Conservation (phyloP, 306 rosid species). For the Mimosa pudica region DNA sequence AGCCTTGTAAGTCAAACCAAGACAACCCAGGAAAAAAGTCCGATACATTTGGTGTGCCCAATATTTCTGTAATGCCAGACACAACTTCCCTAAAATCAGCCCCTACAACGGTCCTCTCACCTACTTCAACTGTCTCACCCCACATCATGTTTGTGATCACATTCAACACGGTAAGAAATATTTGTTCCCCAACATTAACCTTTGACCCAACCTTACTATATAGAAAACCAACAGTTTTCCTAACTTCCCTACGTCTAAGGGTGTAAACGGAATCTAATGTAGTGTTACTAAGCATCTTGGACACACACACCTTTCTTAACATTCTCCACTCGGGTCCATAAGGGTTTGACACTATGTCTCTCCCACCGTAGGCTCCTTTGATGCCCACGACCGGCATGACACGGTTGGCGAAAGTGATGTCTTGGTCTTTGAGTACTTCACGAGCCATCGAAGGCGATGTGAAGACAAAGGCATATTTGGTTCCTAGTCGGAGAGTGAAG, state of each 20-base stretch:
- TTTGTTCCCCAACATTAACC: constrained; percentile 60
- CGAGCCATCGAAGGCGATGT: constrained; percentile 59
- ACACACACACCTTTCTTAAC: constrained; percentile 65
- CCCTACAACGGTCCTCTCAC: constrained; percentile 49
- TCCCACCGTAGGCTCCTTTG: constrained; percentile 50
- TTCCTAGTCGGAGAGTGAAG: constrained; percentile 64
- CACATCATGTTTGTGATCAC: constrained; percentile 74
- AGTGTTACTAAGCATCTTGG: constrained; percentile 68
- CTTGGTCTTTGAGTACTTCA: constrained; percentile 61
- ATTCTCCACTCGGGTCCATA: constrained; percentile 84
- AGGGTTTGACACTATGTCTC: constrained; percentile 64
- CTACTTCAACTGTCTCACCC: constrained; percentile 69
- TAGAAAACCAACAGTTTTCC: constrained; percentile 43
- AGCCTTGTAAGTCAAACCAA: constrained; percentile 76
- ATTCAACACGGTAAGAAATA: constrained; percentile 59
- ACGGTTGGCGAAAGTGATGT: constrained; percentile 68
- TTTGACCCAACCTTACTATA: constrained; percentile 40
- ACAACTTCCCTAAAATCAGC: constrained; percentile 61
- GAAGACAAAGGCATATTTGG: constrained; percentile 52
- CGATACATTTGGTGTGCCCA: constrained; percentile 67
- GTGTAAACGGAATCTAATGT: constrained; percentile 59
- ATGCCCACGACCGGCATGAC: constrained; percentile 58
- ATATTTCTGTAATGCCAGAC: constrained; percentile 44
- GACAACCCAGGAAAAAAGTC: constrained; percentile 75
- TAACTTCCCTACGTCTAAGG: constrained; percentile 60